These are phyloP conservation scores for Silene latifolia DNA, from an alignment of 148 eudicot genomes.

Conservation along the genomic window DNA sequence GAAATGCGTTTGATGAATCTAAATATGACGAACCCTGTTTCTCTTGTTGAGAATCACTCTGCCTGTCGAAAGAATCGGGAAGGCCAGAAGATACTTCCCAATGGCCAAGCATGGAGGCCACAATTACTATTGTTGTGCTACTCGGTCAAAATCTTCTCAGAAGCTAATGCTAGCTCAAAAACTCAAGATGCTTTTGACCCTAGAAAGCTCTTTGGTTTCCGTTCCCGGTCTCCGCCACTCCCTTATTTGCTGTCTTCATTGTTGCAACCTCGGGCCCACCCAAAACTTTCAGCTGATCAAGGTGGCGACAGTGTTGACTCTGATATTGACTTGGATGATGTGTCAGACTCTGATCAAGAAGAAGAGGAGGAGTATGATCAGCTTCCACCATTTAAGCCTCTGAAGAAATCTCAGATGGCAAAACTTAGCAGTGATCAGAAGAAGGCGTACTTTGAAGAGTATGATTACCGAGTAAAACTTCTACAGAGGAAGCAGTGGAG, in stretches of 20 bases:
- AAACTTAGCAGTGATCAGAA: slow-evolving; percentile 75
- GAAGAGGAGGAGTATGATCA: slow-evolving; percentile 83
- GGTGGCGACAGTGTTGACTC: slow-evolving; percentile 80
- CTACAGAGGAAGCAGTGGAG: slow-evolving; percentile 92
- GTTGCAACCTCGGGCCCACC: slow-evolving; percentile 83
- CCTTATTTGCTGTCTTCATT: slow-evolving; percentile 80
- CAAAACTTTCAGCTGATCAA: slow-evolving; percentile 76
- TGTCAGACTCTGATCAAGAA: slow-evolving; percentile 70
- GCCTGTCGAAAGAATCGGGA: slow-evolving; percentile 86
- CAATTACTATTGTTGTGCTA: slow-evolving; percentile 74
- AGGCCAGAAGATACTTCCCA: slow-evolving; percentile 89
- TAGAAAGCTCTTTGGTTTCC: slow-evolving; percentile 82
- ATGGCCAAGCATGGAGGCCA: slow-evolving; percentile 94
- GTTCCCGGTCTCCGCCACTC: slow-evolving; percentile 76
- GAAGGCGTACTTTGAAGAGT: slow-evolving; percentile 91
- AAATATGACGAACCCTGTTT: slow-evolving; percentile 82
- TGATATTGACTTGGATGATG: slow-evolving; percentile 70
- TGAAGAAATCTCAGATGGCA: slow-evolving; percentile 64
- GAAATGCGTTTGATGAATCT: slow-evolving; percentile 88
- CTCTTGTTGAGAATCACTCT: slow-evolving; percentile 90
- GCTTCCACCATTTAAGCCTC: slow-evolving; percentile 95
- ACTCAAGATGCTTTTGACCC: slow-evolving; percentile 73
- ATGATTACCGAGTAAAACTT: slow-evolving; percentile 88
- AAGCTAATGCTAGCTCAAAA: slow-evolving; percentile 62
- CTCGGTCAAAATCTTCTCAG: slow-evolving; percentile 80